phyloP scores from a whole-genome alignment of 768 basidiomycete genomes.

The Russula foetens region DNA sequence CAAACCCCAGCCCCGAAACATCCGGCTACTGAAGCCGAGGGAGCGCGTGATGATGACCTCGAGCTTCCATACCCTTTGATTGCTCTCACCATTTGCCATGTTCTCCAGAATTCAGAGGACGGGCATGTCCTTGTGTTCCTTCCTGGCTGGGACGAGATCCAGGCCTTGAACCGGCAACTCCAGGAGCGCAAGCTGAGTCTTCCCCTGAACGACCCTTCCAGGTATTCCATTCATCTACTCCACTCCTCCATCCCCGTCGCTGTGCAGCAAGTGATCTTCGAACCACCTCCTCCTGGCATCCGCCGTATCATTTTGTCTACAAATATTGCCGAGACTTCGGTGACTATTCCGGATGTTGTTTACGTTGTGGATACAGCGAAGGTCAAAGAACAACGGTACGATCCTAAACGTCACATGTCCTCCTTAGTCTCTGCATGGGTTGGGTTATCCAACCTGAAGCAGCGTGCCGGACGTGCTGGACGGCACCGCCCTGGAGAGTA shows the following conservation, averaged over 20 bases:
- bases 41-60: slow-evolving; percentile 44
- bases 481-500: slow-evolving; percentile 89
- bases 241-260: slow-evolving; percentile 85
- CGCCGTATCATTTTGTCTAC: slow-evolving; percentile 89
- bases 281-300: slow-evolving; percentile 66
- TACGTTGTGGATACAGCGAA: slow-evolving; percentile 88
- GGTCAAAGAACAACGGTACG: slow-evolving; percentile 84
- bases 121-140: slow-evolving; percentile 89
- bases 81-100: slow-evolving; percentile 73
- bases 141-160: slow-evolving; percentile 92
- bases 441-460: slow-evolving; percentile 82
- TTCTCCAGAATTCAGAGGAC: slow-evolving; percentile 61
- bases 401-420: slow-evolving; percentile 82
- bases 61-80: slow-evolving; percentile 78
- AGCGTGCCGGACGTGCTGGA: slow-evolving; percentile 88
- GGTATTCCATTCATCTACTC: slow-evolving; percentile 68
- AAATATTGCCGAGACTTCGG: slow-evolving; percentile 91
- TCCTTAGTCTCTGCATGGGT: slow-evolving; percentile 89
- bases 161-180: slow-evolving; percentile 58
- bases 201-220: slow-evolving; percentile 48
- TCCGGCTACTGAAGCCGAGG: slow-evolving; percentile 16
- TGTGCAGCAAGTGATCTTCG: slow-evolving; percentile 87
- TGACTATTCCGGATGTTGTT: slow-evolving; percentile 93
- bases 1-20: slow-evolving; percentile 11
- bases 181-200: slow-evolving; percentile 42